Evolutionary conservation across 345 rosid genomes (phyloP).

Genomic region (Eucalyptus tenuipes): DNA sequence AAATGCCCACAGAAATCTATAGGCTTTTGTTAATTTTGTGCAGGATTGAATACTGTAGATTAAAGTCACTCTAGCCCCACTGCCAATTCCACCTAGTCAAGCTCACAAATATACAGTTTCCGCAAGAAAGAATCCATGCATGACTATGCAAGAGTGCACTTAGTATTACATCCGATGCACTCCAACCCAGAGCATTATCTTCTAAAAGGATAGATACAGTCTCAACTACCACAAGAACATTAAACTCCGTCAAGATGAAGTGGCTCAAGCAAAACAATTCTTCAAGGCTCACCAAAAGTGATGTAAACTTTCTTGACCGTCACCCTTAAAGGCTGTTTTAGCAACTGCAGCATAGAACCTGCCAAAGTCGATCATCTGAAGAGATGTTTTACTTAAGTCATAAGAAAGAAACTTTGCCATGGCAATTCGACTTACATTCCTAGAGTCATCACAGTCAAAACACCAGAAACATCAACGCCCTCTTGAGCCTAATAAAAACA

Average conservation of each 20-base stretch:
- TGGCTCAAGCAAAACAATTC: not conserved
- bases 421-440: slow-evolving; percentile 68
- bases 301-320: slow-evolving; percentile 86
- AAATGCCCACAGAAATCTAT: not conserved
- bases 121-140: not conserved
- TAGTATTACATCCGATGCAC: not conserved
- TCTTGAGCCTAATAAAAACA: slow-evolving; percentile 72
- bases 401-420: not conserved
- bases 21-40: not conserved
- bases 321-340: slow-evolving; percentile 91
- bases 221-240: not conserved
- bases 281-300: slow-evolving; percentile 65
- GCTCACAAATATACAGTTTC: not conserved
- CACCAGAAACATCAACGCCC: slow-evolving; percentile 80
- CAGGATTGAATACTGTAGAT: not conserved
- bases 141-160: not conserved
- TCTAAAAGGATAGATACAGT: not conserved
- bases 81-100: not conserved
- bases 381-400: not conserved
- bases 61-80: not conserved
- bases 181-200: not conserved
- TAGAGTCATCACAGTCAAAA: slow-evolving; percentile 91
- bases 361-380: slow-evolving; percentile 6
- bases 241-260: not conserved
- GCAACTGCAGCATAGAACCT: slow-evolving; percentile 95